phyloP scores from a whole-genome alignment of 805 yeast genomes.

The Candida parachauliodes region DNA sequence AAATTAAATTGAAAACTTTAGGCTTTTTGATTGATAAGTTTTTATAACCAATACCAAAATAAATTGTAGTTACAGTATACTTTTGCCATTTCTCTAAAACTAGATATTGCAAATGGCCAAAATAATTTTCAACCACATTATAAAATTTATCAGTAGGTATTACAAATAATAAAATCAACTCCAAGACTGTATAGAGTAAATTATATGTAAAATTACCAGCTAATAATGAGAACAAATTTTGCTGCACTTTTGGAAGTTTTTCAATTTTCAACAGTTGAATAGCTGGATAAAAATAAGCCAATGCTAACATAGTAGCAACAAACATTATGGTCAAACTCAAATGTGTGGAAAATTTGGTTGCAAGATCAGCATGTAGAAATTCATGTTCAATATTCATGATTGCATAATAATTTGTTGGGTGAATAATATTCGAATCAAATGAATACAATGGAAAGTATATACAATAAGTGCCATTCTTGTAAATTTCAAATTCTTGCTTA shows the following conservation, averaged over 20 bases:
- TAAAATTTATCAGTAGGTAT: constrained; percentile 6
- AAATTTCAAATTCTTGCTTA: constrained; percentile 1
- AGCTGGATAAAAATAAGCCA: constrained; percentile 2
- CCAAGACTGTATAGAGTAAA: constrained; percentile 1
- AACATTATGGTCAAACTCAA: constrained; percentile 4
- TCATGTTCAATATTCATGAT: constrained; percentile 9
- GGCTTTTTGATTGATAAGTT: neutral
- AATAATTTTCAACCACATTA: neutral
- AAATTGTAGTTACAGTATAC: neutral
- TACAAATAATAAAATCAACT: neutral
- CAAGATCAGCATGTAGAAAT: constrained; percentile 5
- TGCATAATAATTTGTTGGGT: constrained; percentile 7
- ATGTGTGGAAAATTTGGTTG: constrained; percentile 4
- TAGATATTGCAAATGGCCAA: neutral
- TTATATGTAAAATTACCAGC: neutral
- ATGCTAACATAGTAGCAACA: neutral
- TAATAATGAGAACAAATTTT: constrained; percentile 1
- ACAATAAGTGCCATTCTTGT: constrained; percentile 9
- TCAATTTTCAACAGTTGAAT: neutral
- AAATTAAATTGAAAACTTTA: neutral
- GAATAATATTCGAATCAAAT: constrained; percentile 1
- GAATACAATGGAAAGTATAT: constrained; percentile 9
- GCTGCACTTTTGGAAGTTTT: neutral
- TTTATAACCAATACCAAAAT: constrained; percentile 6
- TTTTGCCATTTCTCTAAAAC: constrained; percentile 6